These are phyloP conservation scores for Aquilaria yunnanensis DNA, from an alignment of 345 rosid species.

Conservation along the genomic window DNA sequence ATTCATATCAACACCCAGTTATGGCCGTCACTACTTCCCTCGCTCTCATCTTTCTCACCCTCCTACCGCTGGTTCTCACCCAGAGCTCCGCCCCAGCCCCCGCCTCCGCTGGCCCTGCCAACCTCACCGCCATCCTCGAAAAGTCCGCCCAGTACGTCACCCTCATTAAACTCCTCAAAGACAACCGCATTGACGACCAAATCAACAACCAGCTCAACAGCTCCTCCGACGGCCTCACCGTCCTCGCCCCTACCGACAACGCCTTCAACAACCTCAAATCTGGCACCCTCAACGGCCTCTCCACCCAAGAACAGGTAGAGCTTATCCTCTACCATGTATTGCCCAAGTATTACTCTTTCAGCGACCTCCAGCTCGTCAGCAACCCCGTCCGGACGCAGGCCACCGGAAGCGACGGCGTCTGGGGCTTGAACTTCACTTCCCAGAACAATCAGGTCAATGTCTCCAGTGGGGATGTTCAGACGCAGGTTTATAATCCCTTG, in stretches of 20 bases:
- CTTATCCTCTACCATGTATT: conserved; percentile 56
- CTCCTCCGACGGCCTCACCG: conserved; percentile 72
- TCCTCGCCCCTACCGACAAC: conserved; percentile 81
- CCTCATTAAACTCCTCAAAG: conserved; percentile 45
- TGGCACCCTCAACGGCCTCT: conserved; percentile 45
- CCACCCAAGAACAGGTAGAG: conserved; percentile 39
- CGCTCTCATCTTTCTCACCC: conserved; percentile 16
- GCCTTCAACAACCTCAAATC: conserved; percentile 68
- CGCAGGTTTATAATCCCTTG: conserved; percentile 56
- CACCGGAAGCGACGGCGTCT: conserved; percentile 32
- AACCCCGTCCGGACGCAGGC: conserved; percentile 78
- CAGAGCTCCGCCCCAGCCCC: conserved; percentile 51
- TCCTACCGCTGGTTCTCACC: conserved; percentile 23
- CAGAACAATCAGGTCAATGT: conserved; percentile 75
- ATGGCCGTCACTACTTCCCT: conserved; percentile 38
- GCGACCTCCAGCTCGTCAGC: conserved; percentile 49
- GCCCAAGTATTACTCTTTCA: conserved; percentile 49
- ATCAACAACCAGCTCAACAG: conserved; percentile 57
- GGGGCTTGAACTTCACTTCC: conserved; percentile 66
- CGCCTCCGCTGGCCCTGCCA: conserved; percentile 45
- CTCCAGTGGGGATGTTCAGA: conserved; percentile 53
- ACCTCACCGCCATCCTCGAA: conserved; percentile 68
- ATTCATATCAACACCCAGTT: conserved; percentile 11
- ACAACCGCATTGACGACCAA: conserved; percentile 53
- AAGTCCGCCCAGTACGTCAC: conserved; percentile 59